These are phyloP conservation scores for Tricholomella constricta DNA, from an alignment of 768 basidiomycete species.

Conservation along the genomic window DNA sequence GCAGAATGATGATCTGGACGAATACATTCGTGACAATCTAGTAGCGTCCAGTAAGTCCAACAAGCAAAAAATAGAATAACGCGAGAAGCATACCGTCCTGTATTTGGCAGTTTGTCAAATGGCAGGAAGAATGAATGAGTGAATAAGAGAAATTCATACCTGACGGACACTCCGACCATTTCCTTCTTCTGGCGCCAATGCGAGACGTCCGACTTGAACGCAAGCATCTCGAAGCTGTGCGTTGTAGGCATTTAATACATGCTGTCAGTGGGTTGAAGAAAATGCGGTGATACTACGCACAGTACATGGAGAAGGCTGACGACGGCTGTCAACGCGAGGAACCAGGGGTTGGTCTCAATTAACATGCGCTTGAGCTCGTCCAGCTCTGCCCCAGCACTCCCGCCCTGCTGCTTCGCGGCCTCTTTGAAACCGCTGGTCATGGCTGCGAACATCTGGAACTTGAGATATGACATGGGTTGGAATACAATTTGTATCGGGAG, in stretches of 20 bases:
- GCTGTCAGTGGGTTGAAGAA: constrained; percentile 7
- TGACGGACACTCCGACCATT: constrained; percentile 91
- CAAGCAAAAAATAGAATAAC: neutral
- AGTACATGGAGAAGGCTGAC: constrained; percentile 89
- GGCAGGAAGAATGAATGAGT: constrained; percentile 1
- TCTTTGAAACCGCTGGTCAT: constrained; percentile 89
- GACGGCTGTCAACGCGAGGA: constrained; percentile 79
- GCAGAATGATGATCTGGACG: constrained; percentile 84
- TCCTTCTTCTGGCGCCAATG: constrained; percentile 97
- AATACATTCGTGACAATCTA: constrained; percentile 90
- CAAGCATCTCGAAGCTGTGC: constrained; percentile 87
- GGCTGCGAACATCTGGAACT: constrained; percentile 84
- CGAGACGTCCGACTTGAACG: constrained; percentile 92
- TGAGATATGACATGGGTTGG: constrained; percentile 83
- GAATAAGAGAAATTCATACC: constrained; percentile 46
- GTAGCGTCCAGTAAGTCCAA: neutral
- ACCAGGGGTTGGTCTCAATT: constrained; percentile 84
- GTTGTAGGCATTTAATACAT: constrained; percentile 2
- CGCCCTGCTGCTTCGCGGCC: constrained; percentile 75
- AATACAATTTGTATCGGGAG: constrained; percentile 83
- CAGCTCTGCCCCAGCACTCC: constrained; percentile 65
- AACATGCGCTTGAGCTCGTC: constrained; percentile 97
- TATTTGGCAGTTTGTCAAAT: constrained; percentile 13
- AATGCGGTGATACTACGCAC: constrained; percentile 45
- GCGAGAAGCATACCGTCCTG: constrained; percentile 51